Percentiles rank a stretch among this genome's conserved stretches.
Evolutionary conservation across 83 land plant species (phyloP).

Genomic region (Diphasiastrum complanatum): DNA sequence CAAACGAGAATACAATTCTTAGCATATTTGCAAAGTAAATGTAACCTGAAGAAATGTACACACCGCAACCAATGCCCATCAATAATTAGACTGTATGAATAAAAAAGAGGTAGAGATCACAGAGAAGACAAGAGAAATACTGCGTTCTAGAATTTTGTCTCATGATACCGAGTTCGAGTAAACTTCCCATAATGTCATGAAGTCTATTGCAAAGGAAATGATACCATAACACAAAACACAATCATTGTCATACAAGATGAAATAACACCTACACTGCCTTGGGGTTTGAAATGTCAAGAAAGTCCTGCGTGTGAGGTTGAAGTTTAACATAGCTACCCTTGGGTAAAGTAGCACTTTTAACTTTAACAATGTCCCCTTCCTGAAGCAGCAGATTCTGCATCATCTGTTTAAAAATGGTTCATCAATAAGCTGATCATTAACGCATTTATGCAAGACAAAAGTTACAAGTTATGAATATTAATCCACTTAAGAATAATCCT

Average conservation of each 20-base stretch:
- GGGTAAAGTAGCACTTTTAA: slow-evolving; percentile 66
- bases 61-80: slow-evolving; percentile 1
- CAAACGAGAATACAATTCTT: too few species aligned
- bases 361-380: slow-evolving; percentile 72
- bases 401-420: slow-evolving; percentile 63
- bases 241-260: slow-evolving; percentile 8
- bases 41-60: not conserved
- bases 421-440: too few species aligned
- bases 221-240: too few species aligned
- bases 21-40: not conserved
- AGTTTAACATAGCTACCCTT: slow-evolving; percentile 80
- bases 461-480: not conserved
- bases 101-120: too few species aligned
- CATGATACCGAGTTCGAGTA: too few species aligned
- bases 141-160: too few species aligned
- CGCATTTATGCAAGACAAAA: too few species aligned
- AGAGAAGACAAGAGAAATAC: too few species aligned
- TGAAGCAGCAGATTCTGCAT: slow-evolving; percentile 70
- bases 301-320: slow-evolving; percentile 84
- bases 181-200: too few species aligned
- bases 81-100: not conserved
- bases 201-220: too few species aligned
- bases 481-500: not conserved
- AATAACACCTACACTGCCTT: slow-evolving; percentile 69
- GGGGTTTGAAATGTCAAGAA: slow-evolving; percentile 82